Conservation (phyloP, 2,329 filamentous ascomycete genomes). For the Juglanconis oblonga region DNA sequence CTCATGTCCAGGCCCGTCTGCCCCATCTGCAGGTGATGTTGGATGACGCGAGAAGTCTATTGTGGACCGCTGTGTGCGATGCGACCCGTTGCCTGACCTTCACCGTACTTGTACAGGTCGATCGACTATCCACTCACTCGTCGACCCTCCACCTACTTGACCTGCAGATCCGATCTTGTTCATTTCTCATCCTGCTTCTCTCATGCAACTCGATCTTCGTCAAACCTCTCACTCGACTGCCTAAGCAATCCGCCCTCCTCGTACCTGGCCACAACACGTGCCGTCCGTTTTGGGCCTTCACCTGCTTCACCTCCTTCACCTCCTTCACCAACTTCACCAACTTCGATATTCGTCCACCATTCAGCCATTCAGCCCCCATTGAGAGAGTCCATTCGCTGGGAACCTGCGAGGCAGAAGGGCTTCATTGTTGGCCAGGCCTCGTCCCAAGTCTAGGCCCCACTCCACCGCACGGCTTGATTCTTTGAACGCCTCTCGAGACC, state of each 20-base stretch:
- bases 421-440: constrained; percentile 4
- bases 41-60: not conserved
- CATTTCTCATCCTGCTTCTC: not conserved
- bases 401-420: constrained; percentile 3
- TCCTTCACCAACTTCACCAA: not conserved
- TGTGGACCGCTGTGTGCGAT: not conserved
- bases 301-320: not conserved
- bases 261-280: not conserved
- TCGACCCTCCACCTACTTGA: not conserved
- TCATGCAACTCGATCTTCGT: not conserved
- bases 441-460: not conserved
- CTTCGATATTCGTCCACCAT: constrained; percentile 5
- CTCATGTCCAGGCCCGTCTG: not conserved
- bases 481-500: not conserved
- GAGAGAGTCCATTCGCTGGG: not conserved
- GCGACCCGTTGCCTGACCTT: not conserved
- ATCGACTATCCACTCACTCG: not conserved
- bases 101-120: not conserved
- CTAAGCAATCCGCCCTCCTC: not conserved
- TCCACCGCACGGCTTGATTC: not conserved
- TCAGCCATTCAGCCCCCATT: not conserved
- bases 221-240: not conserved
- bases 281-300: not conserved
- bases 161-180: not conserved
- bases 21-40: not conserved